Percentiles rank a stretch among this genome's conserved stretches.
Conservation (phyloP, 352 stramenopile species). For the Phytophthora palmivora region DNA sequence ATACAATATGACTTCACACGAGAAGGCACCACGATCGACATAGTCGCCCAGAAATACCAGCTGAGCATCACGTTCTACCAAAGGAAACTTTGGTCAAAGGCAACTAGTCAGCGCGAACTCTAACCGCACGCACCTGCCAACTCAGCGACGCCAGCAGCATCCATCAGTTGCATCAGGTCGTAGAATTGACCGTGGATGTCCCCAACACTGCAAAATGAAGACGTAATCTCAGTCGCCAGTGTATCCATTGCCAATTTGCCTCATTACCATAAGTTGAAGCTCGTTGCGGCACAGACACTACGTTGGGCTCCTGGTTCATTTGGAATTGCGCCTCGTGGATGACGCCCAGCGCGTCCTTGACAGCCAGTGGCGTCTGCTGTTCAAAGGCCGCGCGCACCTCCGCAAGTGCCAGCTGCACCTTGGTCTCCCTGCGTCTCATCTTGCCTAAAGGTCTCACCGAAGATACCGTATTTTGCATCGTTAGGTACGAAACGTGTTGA, state of each 20-base stretch:
- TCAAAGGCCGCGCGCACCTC: slow-evolving; percentile 62
- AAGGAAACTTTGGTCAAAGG: too few relatives aligned
- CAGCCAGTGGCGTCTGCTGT: slow-evolving; percentile 58
- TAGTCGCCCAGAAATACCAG: slow-evolving; percentile 85
- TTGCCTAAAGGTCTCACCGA: slow-evolving; percentile 14
- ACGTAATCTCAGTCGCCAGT: slow-evolving; percentile 19
- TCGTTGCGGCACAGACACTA: slow-evolving; percentile 49
- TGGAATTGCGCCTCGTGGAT: slow-evolving; percentile 75
- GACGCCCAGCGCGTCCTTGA: slow-evolving; percentile 62
- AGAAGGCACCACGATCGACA: slow-evolving; percentile 82
- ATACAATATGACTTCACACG: slow-evolving; percentile 85
- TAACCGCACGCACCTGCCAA: slow-evolving; percentile 13
- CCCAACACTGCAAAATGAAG: slow-evolving; percentile 58
- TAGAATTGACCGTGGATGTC: slow-evolving; percentile 88
- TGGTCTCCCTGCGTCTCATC: slow-evolving; percentile 44
- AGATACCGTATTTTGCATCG: slow-evolving; percentile 3
- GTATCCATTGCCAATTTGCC: slow-evolving; percentile 16
- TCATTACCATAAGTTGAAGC: slow-evolving; percentile 40
- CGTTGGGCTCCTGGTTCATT: slow-evolving; percentile 67
- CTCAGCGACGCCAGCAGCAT: slow-evolving; percentile 46
- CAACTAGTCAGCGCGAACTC: too few relatives aligned
- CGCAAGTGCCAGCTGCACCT: slow-evolving; percentile 47
- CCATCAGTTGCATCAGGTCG: slow-evolving; percentile 71
- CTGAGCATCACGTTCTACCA: slow-evolving; percentile 49
- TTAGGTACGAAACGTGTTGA: slow-evolving; percentile 21